Conservation (phyloP, 192 early-diverging fungal genomes). For the Kappamyces sp. region DNA sequence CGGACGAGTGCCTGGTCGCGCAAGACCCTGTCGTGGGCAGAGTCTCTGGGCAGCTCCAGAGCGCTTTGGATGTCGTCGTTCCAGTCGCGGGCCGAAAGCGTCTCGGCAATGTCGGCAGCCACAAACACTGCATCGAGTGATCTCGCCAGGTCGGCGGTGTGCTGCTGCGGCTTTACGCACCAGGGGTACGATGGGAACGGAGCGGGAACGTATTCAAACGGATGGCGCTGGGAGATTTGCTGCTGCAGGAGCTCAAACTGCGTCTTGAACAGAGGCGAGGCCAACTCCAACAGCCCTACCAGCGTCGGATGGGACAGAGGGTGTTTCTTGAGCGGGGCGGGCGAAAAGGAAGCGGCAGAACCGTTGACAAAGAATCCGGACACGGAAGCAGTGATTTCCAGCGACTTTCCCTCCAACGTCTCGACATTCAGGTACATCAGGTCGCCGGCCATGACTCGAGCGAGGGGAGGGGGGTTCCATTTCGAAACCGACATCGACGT, state of each 20-base stretch:
- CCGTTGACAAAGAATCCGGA: conserved; percentile 85
- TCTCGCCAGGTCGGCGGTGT: conserved; percentile 59
- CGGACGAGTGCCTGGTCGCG: conserved; percentile 81
- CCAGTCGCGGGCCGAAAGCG: conserved; percentile 80
- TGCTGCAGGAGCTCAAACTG: conserved; percentile 63
- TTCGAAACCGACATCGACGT: conserved; percentile 73
- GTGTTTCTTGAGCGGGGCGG: conserved; percentile 20
- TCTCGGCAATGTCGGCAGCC: conserved; percentile 43
- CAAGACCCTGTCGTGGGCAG: conserved; percentile 75
- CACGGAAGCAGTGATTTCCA: conserved; percentile 80
- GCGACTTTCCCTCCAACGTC: conserved; percentile 76
- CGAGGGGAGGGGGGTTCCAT: conserved; percentile 88
- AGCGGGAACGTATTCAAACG: conserved; percentile 66
- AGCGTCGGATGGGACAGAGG: conserved; percentile 29
- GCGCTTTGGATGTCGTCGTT: conserved; percentile 93
- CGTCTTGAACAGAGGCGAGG: conserved; percentile 58
- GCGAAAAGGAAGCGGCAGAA: conserved; percentile 58
- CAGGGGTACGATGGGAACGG: conserved; percentile 73
- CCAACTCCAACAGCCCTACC: conserved; percentile 23
- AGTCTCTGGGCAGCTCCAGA: conserved; percentile 71
- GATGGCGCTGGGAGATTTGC: conserved; percentile 58
- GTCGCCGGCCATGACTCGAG: conserved; percentile 70
- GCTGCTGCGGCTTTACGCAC: conserved; percentile 55
- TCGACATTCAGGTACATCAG: conserved; percentile 82
- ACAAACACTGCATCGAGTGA: conserved; percentile 58